A percentile compares a stretch with the other conserved stretches of the same genome.
phyloP scores from a whole-genome alignment of 1,284 basidiomycete genomes.

The Apiotrichum veenhuisii region DNA sequence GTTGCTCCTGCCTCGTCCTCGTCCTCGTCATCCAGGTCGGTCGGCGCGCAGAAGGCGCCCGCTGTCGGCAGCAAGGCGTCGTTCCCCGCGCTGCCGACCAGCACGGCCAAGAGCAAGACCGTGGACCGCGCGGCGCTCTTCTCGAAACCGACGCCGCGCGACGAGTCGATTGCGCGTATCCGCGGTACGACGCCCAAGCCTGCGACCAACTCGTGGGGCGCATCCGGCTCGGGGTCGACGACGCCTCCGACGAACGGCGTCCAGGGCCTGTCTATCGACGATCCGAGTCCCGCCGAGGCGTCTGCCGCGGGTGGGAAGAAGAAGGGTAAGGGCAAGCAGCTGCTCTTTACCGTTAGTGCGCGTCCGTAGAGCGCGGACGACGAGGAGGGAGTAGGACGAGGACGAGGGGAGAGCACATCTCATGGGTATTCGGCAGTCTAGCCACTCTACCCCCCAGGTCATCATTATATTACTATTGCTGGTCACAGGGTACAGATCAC shows the following conservation, averaged over 20 bases:
- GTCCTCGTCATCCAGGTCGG: constrained; percentile 7
- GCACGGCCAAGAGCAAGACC: constrained; percentile 35
- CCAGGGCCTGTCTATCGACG: constrained; percentile 20
- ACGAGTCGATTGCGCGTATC: constrained; percentile 66
- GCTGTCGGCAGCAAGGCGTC: constrained; percentile 56
- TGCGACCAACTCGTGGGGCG: constrained; percentile 27
- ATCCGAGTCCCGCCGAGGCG: neutral
- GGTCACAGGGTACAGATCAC: too few species aligned
- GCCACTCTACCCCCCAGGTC: too few species aligned
- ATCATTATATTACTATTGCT: too few species aligned
- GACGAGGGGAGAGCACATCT: too few species aligned
- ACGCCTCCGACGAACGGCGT: constrained; percentile 12
- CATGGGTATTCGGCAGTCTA: too few species aligned
- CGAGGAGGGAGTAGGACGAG: too few species aligned
- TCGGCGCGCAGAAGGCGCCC: constrained; percentile 14
- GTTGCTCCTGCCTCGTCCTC: constrained; percentile 2
- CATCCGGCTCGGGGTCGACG: constrained; percentile 6
- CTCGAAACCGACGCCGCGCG: constrained; percentile 58
- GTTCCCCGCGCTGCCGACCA: constrained; percentile 61
- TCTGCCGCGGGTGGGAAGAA: constrained; percentile 45
- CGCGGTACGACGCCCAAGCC: constrained; percentile 56
- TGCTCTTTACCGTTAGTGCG: constrained; percentile 61
- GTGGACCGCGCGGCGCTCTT: constrained; percentile 45
- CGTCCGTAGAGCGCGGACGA: constrained; percentile 24
- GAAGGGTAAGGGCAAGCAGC: constrained; percentile 77